phyloP scores from a whole-genome alignment of 2,329 filamentous ascomycete genomes.

The Curvularia lunata region DNA sequence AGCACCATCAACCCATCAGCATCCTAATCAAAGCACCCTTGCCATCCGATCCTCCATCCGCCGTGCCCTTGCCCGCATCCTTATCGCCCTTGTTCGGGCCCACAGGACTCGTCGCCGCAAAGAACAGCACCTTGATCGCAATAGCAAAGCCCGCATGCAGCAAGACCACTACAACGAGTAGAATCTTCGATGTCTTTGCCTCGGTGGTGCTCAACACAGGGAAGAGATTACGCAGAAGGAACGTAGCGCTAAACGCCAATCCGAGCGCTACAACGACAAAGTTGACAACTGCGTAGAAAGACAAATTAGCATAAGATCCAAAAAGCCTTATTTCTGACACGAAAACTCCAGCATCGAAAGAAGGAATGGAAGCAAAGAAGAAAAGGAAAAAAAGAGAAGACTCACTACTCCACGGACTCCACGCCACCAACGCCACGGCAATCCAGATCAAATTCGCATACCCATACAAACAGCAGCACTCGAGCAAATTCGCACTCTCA shows the following conservation, averaged over 20 bases:
- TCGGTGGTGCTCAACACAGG: conserved; percentile 93
- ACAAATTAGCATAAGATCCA: neutral
- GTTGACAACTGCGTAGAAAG: conserved; percentile 70
- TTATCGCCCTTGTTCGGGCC: conserved; percentile 37
- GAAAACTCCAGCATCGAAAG: neutral
- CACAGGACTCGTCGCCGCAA: conserved; percentile 65
- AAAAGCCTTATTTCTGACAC: neutral
- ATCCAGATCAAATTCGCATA: conserved; percentile 99
- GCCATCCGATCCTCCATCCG: conserved; percentile 6
- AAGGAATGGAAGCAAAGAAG: neutral
- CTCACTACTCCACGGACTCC: conserved; percentile 76
- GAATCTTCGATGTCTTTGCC: conserved; percentile 84
- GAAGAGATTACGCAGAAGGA: conserved; percentile 53
- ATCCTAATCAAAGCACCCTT: conserved; percentile 26
- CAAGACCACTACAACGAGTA: conserved; percentile 81
- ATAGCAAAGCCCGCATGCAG: conserved; percentile 90
- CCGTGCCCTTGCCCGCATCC: conserved; percentile 21
- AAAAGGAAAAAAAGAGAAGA: conserved; percentile 9
- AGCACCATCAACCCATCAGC: conserved; percentile 8
- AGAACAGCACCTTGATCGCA: conserved; percentile 96
- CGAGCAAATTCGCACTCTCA: conserved; percentile 88
- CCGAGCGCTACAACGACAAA: conserved; percentile 86
- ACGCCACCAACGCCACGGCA: conserved; percentile 87
- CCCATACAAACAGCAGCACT: conserved; percentile 94
- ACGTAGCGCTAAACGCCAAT: conserved; percentile 47